Conservation (phyloP, 1,284 basidiomycete genomes). For the Trichosporon inkin region DNA sequence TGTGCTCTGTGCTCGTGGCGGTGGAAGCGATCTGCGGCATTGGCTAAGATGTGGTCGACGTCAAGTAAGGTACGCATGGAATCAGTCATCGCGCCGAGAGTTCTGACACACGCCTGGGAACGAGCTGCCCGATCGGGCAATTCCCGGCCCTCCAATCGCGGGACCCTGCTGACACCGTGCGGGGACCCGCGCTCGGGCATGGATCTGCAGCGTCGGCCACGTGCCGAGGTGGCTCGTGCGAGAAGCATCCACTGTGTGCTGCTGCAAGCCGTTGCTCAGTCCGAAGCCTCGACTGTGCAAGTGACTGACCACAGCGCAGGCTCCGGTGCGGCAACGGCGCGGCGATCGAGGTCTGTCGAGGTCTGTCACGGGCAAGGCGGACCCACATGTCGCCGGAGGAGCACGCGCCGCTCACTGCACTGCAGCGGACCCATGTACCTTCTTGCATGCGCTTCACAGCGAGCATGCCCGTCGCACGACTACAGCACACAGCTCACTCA, state of each 20-base stretch:
- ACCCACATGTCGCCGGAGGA: no score
- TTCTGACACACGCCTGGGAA: conserved; percentile 12
- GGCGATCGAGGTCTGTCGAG: no score
- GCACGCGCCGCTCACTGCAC: no score
- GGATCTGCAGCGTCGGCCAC: not conserved
- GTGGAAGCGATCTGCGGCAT: not conserved
- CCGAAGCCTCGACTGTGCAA: not conserved
- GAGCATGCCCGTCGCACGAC: no score
- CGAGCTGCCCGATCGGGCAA: conserved; percentile 16
- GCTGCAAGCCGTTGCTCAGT: not conserved
- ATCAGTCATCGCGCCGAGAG: not conserved
- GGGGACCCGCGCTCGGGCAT: not conserved
- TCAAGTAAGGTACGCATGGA: not conserved
- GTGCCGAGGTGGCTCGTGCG: not conserved
- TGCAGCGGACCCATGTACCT: no score
- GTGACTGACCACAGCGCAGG: no score
- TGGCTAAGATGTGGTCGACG: not conserved
- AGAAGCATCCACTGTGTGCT: no score
- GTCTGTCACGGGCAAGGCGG: no score
- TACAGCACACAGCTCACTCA: not conserved
- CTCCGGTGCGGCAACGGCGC: no score
- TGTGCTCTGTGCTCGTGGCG: not conserved
- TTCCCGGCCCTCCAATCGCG: not conserved
- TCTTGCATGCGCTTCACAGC: no score
- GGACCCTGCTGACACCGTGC: not conserved